Percentiles rank a stretch among this genome's conserved stretches.
These are phyloP conservation scores for Inosperma sp. DNA, from an alignment of 768 basidiomycete species.

Conservation along the genomic window DNA sequence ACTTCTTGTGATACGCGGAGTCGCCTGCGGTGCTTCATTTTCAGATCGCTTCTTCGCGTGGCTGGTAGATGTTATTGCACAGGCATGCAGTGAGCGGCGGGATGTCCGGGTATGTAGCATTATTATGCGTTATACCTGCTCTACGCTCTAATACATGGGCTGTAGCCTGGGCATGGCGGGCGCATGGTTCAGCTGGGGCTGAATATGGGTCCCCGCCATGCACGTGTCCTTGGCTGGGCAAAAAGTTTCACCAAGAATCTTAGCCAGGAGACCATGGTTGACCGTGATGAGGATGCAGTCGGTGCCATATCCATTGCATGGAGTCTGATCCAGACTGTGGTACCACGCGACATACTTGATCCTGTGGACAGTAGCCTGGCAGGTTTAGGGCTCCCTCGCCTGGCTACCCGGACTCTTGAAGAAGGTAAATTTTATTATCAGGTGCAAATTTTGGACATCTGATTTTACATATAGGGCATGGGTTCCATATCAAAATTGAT, in stretches of 20 bases:
- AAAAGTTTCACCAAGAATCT: constrained; percentile 2
- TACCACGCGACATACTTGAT: not conserved
- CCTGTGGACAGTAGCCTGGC: not conserved
- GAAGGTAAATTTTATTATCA: constrained; percentile 1
- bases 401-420: constrained; percentile 8
- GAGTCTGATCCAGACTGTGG: not conserved
- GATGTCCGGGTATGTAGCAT: too few relatives aligned
- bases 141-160: too few relatives aligned
- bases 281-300: not conserved
- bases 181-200: constrained; percentile 7
- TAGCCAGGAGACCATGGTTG: not conserved
- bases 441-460: not conserved
- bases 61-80: too few relatives aligned
- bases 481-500: not conserved
- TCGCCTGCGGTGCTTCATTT: too few relatives aligned
- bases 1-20: too few relatives aligned
- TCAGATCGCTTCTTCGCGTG: too few relatives aligned
- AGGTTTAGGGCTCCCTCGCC: not conserved
- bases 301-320: not conserved
- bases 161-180: constrained; percentile 6
- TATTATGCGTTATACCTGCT: too few relatives aligned
- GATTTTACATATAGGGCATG: constrained; percentile 1
- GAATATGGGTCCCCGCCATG: constrained; percentile 11
- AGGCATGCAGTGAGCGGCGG: too few relatives aligned
- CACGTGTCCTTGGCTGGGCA: constrained; percentile 9